A percentile compares a stretch with the other conserved stretches of the same genome.
These are phyloP conservation scores for Clarireedia monteithiana DNA, from an alignment of 2,329 filamentous ascomycete genomes.

Conservation along the genomic window DNA sequence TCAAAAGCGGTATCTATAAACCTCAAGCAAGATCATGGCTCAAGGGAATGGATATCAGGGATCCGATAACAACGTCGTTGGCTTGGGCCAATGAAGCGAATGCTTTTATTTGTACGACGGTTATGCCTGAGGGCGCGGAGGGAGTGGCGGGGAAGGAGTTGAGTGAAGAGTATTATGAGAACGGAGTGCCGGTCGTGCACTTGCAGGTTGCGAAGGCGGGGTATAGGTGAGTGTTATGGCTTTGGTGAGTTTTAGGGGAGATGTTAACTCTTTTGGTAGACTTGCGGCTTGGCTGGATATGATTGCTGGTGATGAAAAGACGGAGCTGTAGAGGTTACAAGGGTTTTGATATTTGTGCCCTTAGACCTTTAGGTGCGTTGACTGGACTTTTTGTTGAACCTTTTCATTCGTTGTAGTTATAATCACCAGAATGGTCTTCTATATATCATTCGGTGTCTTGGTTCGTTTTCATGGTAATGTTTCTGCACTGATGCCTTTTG, in stretches of 20 bases:
- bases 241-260: not conserved
- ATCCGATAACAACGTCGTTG: conserved; percentile 49
- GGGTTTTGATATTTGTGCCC: not conserved
- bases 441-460: not conserved
- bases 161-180: conserved; percentile 54
- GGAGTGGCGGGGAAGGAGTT: conserved; percentile 54
- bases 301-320: conserved; percentile 38
- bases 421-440: not conserved
- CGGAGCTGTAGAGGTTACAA: conserved; percentile 13
- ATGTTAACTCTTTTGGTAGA: conserved; percentile 12
- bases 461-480: too few species aligned
- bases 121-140: conserved; percentile 52
- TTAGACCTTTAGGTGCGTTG: not conserved
- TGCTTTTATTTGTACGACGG: conserved; percentile 50
- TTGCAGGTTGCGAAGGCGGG: conserved; percentile 61
- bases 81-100: conserved; percentile 59
- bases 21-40: conserved; percentile 46
- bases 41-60: conserved; percentile 45
- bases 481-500: too few species aligned
- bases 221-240: conserved; percentile 37
- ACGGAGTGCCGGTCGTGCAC: conserved; percentile 57
- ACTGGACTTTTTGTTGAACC: not conserved
- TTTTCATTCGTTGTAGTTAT: not conserved
- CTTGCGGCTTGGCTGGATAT: conserved; percentile 60
- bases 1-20: conserved; percentile 48